Evolutionary conservation across 768 basidiomycete genomes (phyloP), one percentile per base, ranked within the genome.

Genomic region (Hysterangium stoloniferum): DNA sequence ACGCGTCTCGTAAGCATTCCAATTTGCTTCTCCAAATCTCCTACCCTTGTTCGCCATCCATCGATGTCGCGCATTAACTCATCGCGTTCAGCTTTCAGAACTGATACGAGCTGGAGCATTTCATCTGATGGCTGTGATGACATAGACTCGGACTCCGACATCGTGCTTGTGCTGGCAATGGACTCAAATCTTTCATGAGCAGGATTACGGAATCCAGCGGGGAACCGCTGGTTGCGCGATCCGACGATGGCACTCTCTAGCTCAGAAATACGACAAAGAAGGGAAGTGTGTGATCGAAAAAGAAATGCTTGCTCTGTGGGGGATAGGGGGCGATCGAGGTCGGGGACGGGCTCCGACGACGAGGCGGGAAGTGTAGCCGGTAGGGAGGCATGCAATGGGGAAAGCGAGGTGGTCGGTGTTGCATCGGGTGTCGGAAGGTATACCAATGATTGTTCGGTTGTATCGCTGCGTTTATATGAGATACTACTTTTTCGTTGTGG

Each of bases 31-130:
- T 95, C 88, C 58, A 89, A 72, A 59, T 86, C 84, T 12, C 71
- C 71, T 41, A 92, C 86, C 20, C 93, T 75, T 29, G 67, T 73
- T 54, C 86, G 75, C 90, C 92, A 95, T 0, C 85, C 86, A 56
- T 91, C 85, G 0, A 92, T 82, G 64, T 97, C 93, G 45, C 81
- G 79, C 63, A 84, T 84, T 45, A 97, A 71, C 52, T 91, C 85
- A 59, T 98, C 94, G 27, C 94, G 74, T 66, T 97, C 93, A 11
- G 82, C 75, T 63, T 92, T 91, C 58, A 90, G 73, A 61, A 89
- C 87, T 3, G 82, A 72, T 47, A 91, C 71, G 32, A 86, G 73
- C 57, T 75, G 73, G 34, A 89, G 67, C 78, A 91, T 82, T 68
- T 91, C 90, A 57, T 91, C 86, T 52, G 69, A 79, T 5, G 83